Base-by-base conservation (phyloP, 352 stramenopile genomes). In the Phytophthora hibernalis region DNA sequence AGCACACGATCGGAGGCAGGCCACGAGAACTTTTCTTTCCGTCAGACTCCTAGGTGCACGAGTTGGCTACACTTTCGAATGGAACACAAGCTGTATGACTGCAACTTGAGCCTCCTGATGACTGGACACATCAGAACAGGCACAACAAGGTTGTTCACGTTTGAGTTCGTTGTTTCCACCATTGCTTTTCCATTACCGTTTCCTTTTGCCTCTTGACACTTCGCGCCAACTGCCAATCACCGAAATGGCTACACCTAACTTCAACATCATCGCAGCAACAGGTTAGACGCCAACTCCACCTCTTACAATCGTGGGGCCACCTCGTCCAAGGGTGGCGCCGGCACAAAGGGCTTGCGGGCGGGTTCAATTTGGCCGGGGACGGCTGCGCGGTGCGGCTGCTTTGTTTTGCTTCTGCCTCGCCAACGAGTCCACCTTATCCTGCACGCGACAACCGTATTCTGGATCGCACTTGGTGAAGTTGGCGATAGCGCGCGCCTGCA, bases 381-480 rank as follows among this genome's bases (percentile, higher is more conserved):
- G 65, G 51, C 5, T 59, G 40, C 52, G 40, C 52, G 52, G 26
- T 52, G 64, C 63, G 2, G 59, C 22, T 21, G 47, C 42, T 13
- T 21, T 51, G 2, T 20, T 59, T 38, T 74, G 24, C 40, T 76
- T 74, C 40, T 76, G 61, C 24, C 56, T 21, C 5, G 64, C 50
- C 33, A 90, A 54, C 7, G 72, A 72, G 5, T 65, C 60, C 13
- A 97, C 68, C 79, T 97, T 97, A 56, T 90, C 70, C 33, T 85
- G 69, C 45, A 97, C 88, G 40, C 87, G 78, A 20, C 79, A 68
- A 15, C 87, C 92, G 70, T 97, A 98, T 58, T 96, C 77, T 11
- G 85, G 67, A 67, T 98, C 92, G 7, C 90, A 91, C 43, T 93
- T 72, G 12, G 69, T 70, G 50, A 98, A 98, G 76, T 97, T 98